Conservation (phyloP, 2,329 filamentous ascomycete species). For the Hymenoscyphus infarciens region DNA sequence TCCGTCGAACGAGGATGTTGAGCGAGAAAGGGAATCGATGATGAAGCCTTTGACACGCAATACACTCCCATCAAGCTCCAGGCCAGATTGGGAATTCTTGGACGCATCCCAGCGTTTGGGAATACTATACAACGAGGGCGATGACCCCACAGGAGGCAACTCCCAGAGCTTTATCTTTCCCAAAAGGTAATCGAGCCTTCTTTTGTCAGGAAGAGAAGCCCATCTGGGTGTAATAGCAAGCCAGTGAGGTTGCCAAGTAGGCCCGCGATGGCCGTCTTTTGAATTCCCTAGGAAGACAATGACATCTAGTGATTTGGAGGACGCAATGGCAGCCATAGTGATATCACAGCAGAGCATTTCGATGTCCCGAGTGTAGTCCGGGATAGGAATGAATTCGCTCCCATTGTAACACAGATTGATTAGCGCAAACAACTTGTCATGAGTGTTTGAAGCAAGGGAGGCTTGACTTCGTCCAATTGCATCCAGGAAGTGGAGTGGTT, state of each 20-base stretch:
- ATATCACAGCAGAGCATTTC: conserved; percentile 3
- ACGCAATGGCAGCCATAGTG: conserved; percentile 3
- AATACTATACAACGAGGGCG: not conserved
- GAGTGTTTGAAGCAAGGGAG: conserved; percentile 9
- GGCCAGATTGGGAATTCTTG: not conserved
- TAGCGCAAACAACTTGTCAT: conserved; percentile 18
- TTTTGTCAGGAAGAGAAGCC: not conserved
- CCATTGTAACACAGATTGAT: conserved; percentile 12
- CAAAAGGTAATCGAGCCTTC: conserved; percentile 1
- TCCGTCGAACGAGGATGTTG: not conserved
- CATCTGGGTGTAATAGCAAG: not conserved
- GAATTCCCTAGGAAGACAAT: conserved; percentile 1
- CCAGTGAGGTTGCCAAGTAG: conserved; percentile 9
- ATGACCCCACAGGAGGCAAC: not conserved
- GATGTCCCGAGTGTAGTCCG: conserved; percentile 7
- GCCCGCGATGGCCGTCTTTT: not conserved
- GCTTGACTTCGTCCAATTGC: not conserved
- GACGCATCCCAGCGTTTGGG: not conserved
- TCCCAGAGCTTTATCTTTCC: not conserved
- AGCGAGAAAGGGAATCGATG: not conserved
- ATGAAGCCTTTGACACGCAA: conserved; percentile 3
- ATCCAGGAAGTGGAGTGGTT: not conserved
- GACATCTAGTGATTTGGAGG: conserved; percentile 5
- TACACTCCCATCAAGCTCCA: not conserved
- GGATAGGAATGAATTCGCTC: not conserved